Evolutionary conservation across 148 eudicot species (phyloP), one percentile per base, ranked within the genome.

Genomic region (Agrostemma githago): DNA sequence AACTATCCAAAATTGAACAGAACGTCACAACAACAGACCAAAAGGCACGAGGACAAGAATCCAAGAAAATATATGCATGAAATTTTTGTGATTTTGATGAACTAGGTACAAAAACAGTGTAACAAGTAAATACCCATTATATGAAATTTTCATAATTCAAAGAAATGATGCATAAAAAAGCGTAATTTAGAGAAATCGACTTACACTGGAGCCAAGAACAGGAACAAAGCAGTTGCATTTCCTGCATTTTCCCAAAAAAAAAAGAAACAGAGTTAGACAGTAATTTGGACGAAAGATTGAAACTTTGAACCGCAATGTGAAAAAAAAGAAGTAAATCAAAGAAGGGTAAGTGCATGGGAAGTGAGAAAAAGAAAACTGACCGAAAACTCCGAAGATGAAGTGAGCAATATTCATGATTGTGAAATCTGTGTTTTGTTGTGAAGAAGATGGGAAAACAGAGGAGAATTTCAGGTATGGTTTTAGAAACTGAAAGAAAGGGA

Each of bases 151-250:
- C 66, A 10, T 21, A 62, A 20, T 26, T 42, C n/a, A 0, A 0
- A 39, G 57, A 53, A 72, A 66, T 74, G 2, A 38, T 0, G 2
- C 38, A 38, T n/a, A 68, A 37, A 5, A 15, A 2, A 53, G 17
- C 26, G 42, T 4, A 38, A 8, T 58, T 48, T 26, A 43, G 34
- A 15, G 61, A 73, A 72, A 19, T 62, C 1, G 53, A 62, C 84
- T 43, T 82, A 85, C 88, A 79, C 70, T 1, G 88, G 88, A 5
- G 88, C 78, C 77, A 85, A 76, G 82, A 85, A 85, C 56, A 85
- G 80, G 76, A 85, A 85, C 77, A 85, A 68, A 71, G 85, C 88
- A 66, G 85, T 83, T 48, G 84, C 88, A 85, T 85, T 83, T 83
- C 88, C 85, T 82, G 85, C 77, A 80, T 62, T 70, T 21, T 17